Base-by-base conservation (phyloP, 192 early-diverging fungal species). In the Coemansia sp. region DNA sequence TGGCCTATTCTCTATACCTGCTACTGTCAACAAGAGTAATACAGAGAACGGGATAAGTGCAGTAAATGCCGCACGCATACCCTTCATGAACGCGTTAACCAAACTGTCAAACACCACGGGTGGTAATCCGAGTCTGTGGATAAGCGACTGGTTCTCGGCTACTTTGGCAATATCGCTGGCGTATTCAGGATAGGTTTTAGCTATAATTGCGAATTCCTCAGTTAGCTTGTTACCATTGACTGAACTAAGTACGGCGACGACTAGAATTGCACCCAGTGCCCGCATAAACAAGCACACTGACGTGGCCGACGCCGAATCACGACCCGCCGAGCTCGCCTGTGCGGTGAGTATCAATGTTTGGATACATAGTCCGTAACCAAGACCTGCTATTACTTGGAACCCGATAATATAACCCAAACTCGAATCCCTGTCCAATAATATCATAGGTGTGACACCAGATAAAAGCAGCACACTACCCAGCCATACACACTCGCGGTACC, bases 11-110 rank as follows among this genome's bases (percentile, higher is more conserved):
- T 73, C 68, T 38, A 78, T 75, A 2, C 62, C 46, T 4, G 27
- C 39, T 7, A 65, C 64, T 1, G 55, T 57, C 36, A 78, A 20
- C 3, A 75, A 29, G 52, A 68, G 75, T 11, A 83, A 39, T 10
- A 27, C 76, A 1, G 81, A 78, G 27, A 83, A 83, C 5, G 76
- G 81, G 29, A 74, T 68, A 15, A 83, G 68, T 5, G 81, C 81
- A 5, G 66, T 73, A 44, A 78, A 83, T 9, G 81, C 72, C 2
- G 67, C 69, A 0, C 73, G 72, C 81, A 83, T 77, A 3, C 75
- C 69, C 18, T 63, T 61, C 81, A 83, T 83, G 60, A 83, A 83
- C 34, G 70, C 76, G 16, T 53, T 40, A 31, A 75, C 64, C 12
- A 83, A 29, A n/a, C 24, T n/a, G 63, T 83, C 46, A 46, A 72